Conservation (phyloP, 306 rosid genomes). For the Betula pendula region DNA sequence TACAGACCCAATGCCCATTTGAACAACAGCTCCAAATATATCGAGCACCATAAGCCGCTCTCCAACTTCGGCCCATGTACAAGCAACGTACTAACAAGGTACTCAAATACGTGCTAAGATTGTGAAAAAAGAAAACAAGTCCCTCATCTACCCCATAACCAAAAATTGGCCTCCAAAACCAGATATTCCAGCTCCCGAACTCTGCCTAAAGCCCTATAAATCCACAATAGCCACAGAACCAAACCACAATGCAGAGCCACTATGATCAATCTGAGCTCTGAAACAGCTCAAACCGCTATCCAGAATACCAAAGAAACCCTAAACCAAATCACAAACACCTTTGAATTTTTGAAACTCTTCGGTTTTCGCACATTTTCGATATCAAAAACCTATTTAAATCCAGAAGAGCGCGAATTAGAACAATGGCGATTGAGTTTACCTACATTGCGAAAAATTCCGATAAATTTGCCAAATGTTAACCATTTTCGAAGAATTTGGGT, state of each 20-base stretch:
- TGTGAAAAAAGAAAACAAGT: slow-evolving; percentile 10
- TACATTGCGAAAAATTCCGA: slow-evolving; percentile 34
- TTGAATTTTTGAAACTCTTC: slow-evolving; percentile 27
- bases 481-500: slow-evolving; percentile 29
- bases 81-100: slow-evolving; percentile 27
- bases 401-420: slow-evolving; percentile 17
- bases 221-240: slow-evolving; percentile 18
- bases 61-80: slow-evolving; percentile 63
- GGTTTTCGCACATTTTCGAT: slow-evolving; percentile 6
- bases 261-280: slow-evolving; percentile 38
- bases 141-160: slow-evolving; percentile 51
- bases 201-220: slow-evolving; percentile 17
- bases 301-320: slow-evolving; percentile 45
- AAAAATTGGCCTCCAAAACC: slow-evolving; percentile 14
- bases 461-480: slow-evolving; percentile 27
- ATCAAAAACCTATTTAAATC: background rate
- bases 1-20: slow-evolving; percentile 66
- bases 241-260: slow-evolving; percentile 27
- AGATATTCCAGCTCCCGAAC: slow-evolving; percentile 42
- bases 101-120: slow-evolving; percentile 28
- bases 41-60: slow-evolving; percentile 39
- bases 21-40: slow-evolving; percentile 49
- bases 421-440: slow-evolving; percentile 26
- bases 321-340: slow-evolving; percentile 31
- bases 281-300: slow-evolving; percentile 35